Conservation (phyloP, 2,329 filamentous ascomycete species). For the Venturia nashicola region DNA sequence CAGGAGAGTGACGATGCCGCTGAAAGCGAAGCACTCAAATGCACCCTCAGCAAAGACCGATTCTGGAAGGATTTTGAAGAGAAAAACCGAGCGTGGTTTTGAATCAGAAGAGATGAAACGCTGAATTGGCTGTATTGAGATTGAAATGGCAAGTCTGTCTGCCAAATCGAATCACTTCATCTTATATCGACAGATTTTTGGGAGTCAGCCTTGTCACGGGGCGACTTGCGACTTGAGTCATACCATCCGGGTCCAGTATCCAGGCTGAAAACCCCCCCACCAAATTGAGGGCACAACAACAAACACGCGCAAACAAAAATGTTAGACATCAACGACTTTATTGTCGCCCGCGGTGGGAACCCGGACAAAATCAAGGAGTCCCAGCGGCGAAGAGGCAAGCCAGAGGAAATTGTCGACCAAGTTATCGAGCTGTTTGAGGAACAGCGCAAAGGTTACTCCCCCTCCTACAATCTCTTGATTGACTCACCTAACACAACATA, state of each 20-base stretch:
- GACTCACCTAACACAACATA: constrained; percentile 17
- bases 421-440: constrained; percentile 80
- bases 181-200: background rate
- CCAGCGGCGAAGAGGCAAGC: constrained; percentile 69
- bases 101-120: too few species aligned
- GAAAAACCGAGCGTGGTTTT: too few species aligned
- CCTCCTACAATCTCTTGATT: background rate
- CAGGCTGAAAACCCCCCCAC: background rate
- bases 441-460: constrained; percentile 45
- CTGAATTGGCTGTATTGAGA: too few species aligned
- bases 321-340: constrained; percentile 39
- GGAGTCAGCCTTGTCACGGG: background rate
- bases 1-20: too few species aligned
- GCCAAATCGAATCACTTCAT: background rate
- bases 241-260: background rate
- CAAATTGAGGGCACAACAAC: background rate
- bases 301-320: constrained; percentile 15
- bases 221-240: background rate
- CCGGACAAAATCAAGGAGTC: constrained; percentile 86
- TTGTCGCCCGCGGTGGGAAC: constrained; percentile 74
- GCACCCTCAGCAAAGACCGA: too few species aligned
- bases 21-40: too few species aligned
- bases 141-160: too few species aligned
- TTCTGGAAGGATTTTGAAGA: too few species aligned
- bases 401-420: constrained; percentile 78